These are phyloP conservation scores for Globisporangium polare DNA, from an alignment of 352 stramenopile species.

Conservation along the genomic window DNA sequence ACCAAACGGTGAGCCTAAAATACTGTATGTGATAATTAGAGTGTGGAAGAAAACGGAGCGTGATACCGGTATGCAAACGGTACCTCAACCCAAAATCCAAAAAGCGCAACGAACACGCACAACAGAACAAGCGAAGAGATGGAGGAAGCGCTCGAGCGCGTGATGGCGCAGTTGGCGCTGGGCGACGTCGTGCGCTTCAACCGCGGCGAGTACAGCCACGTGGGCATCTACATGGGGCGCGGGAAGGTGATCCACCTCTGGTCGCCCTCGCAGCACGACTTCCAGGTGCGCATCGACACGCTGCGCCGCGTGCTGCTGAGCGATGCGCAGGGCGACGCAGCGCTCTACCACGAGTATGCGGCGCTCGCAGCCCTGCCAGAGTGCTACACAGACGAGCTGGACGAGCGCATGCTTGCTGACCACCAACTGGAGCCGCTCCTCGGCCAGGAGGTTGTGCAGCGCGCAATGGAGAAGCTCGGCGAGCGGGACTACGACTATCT, in stretches of 20 bases:
- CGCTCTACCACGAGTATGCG: conserved; percentile 12
- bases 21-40: no score
- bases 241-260: conserved; percentile 60
- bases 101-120: background rate
- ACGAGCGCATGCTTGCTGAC: conserved; percentile 41
- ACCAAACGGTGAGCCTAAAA: no score
- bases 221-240: conserved; percentile 49
- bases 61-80: no score
- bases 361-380: conserved; percentile 19
- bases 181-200: conserved; percentile 67
- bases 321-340: background rate
- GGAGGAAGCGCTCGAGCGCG: conserved; percentile 6
- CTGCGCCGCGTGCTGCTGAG: conserved; percentile 36
- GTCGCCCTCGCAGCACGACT: conserved; percentile 37
- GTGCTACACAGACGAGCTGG: conserved; percentile 39
- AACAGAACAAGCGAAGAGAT: background rate
- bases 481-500: conserved; percentile 53
- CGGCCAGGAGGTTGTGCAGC: conserved; percentile 36
- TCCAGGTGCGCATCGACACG: conserved; percentile 61
- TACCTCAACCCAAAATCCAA: background rate
- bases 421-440: conserved; percentile 40
- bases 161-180: conserved; percentile 11
- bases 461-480: conserved; percentile 45
- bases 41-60: background rate
- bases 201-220: conserved; percentile 57